Evolutionary conservation across 805 yeast species (phyloP).

Genomic region (Zygoascus flipseniorum): DNA sequence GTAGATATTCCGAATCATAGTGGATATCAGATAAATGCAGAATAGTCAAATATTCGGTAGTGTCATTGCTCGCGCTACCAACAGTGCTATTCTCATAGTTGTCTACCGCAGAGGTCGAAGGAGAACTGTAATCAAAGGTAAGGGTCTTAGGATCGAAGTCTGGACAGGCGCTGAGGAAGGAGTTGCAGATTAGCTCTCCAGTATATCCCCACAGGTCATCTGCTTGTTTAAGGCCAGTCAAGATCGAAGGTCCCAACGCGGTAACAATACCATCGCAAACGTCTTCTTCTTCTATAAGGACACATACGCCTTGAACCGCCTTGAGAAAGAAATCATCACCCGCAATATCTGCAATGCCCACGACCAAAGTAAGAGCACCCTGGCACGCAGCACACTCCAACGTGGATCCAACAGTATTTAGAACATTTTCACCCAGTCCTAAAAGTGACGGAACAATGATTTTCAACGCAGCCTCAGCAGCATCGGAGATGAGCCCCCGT

Average conservation of each 20-base stretch:
- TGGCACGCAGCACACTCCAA: conserved; percentile 3
- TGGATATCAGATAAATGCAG: neutral
- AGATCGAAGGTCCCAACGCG: neutral
- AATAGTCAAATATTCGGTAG: neutral
- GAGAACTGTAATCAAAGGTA: neutral
- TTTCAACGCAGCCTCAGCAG: neutral
- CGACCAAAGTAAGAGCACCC: neutral
- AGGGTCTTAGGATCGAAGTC: neutral
- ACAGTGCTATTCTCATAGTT: neutral
- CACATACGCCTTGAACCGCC: neutral
- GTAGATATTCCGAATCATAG: neutral
- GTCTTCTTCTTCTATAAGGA: conserved; percentile 1
- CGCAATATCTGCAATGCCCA: neutral
- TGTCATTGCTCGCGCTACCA: neutral
- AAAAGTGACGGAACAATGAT: neutral
- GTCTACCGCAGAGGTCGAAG: neutral
- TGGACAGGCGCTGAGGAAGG: neutral
- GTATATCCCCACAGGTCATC: neutral
- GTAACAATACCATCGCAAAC: conserved; percentile 2
- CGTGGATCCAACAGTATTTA: conserved; percentile 1
- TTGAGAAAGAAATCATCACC: neutral
- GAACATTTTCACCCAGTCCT: neutral
- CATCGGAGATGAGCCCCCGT: neutral
- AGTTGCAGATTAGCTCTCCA: conserved; percentile 1
- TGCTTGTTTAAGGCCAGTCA: neutral